Evolutionary conservation across 2,329 filamentous ascomycete species (phyloP).

Genomic region (Beauveria caledonica): DNA sequence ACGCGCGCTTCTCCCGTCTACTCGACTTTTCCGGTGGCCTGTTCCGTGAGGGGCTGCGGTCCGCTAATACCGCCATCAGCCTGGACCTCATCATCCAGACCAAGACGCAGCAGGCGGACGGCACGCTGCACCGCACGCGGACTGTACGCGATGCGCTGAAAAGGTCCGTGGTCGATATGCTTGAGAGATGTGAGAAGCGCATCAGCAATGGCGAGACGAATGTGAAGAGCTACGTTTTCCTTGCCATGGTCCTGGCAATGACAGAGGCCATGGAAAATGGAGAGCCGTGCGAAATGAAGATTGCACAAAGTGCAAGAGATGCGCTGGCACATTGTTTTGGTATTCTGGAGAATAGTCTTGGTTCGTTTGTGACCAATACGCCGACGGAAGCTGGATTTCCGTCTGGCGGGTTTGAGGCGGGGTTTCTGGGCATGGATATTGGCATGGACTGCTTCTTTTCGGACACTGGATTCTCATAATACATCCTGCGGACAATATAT

Average conservation of each 20-base stretch:
- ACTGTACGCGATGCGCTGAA: slow-evolving; percentile 24
- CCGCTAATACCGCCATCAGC: slow-evolving; percentile 24
- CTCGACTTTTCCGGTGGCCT: slow-evolving; percentile 30
- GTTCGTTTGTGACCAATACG: neutral
- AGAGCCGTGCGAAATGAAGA: slow-evolving; percentile 16
- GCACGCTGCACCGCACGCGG: slow-evolving; percentile 20
- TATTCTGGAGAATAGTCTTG: slow-evolving; percentile 17
- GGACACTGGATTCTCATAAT: neutral
- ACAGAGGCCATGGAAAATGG: slow-evolving; percentile 25
- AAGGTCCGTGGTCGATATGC: slow-evolving; percentile 21
- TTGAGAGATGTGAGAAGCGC: slow-evolving; percentile 18
- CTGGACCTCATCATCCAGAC: slow-evolving; percentile 28
- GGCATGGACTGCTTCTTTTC: slow-evolving; percentile 9
- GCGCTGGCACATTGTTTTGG: slow-evolving; percentile 25
- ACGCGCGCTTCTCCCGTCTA: slow-evolving; percentile 28
- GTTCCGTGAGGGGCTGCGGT: slow-evolving; percentile 31
- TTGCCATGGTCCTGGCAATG: slow-evolving; percentile 31
- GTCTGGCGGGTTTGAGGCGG: neutral
- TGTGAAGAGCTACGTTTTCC: slow-evolving; percentile 33
- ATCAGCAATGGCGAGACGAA: slow-evolving; percentile 35
- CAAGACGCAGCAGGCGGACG: slow-evolving; percentile 21
- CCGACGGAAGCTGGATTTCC: neutral
- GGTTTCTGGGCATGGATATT: neutral
- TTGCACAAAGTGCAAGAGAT: slow-evolving; percentile 25
- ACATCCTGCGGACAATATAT: neutral